phyloP scores from a whole-genome alignment of 2,329 filamentous ascomycete species.

The Beauveria bassiana region DNA sequence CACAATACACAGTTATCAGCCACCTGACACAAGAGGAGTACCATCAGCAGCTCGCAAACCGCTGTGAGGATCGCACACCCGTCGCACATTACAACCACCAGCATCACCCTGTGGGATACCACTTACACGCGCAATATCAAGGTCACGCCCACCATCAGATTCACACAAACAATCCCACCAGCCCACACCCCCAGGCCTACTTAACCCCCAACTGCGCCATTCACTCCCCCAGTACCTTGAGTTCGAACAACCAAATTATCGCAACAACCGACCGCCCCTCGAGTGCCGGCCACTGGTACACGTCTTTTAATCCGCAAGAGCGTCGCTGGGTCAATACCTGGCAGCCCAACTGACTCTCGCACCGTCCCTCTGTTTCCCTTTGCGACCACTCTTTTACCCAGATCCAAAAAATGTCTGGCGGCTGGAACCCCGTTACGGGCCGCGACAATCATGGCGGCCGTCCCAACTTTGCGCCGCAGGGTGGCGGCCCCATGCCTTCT shows the following conservation, averaged over 20 bases:
- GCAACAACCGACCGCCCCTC: conserved; percentile 11
- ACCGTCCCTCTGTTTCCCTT: background rate
- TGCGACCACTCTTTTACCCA: background rate
- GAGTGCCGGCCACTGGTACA: conserved; percentile 27
- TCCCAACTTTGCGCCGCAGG: conserved; percentile 26
- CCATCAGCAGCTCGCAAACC: background rate
- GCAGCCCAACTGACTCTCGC: conserved; percentile 21
- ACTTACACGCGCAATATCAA: conserved; percentile 2
- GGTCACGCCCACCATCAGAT: background rate
- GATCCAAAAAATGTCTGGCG: conserved; percentile 26
- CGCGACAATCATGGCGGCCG: conserved; percentile 27
- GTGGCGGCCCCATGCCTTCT: conserved; percentile 24
- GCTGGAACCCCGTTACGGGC: conserved; percentile 33
- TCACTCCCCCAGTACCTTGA: conserved; percentile 20
- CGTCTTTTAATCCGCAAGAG: conserved; percentile 22
- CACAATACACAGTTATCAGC: background rate
- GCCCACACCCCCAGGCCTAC: background rate
- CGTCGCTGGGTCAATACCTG: conserved; percentile 27
- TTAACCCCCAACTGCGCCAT: conserved; percentile 8
- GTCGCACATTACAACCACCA: background rate
- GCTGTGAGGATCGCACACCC: background rate
- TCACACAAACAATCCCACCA: background rate
- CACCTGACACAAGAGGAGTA: background rate
- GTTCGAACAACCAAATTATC: conserved; percentile 20
- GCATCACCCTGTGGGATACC: background rate